phyloP scores from a whole-genome alignment of 495 filamentous ascomycete species.

The Copromyces sp. region DNA sequence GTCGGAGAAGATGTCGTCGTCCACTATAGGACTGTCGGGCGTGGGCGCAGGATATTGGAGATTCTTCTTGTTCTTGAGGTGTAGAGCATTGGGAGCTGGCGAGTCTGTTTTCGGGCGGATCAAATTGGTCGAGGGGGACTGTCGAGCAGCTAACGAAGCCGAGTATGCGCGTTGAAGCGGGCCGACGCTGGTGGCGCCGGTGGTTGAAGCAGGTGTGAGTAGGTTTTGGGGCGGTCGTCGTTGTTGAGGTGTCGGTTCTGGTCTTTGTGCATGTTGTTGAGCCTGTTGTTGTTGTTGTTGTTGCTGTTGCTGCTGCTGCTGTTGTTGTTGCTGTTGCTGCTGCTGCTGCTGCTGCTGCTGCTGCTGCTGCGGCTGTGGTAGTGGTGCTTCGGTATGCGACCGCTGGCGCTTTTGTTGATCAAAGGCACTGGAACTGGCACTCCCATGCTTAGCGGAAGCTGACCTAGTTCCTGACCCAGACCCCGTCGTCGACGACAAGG shows the following conservation, averaged over 20 bases:
- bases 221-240: slow-evolving; percentile 22
- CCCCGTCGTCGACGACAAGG: background rate
- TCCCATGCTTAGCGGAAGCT: background rate
- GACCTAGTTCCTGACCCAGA: background rate
- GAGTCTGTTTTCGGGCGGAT: background rate
- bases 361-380: background rate
- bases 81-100: background rate
- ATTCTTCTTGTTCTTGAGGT: background rate
- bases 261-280: background rate
- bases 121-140: background rate
- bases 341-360: background rate
- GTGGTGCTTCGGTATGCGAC: background rate
- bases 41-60: background rate
- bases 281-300: background rate
- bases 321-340: background rate
- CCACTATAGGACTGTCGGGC: slow-evolving; percentile 1
- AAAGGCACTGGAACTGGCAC: background rate
- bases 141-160: slow-evolving; percentile 13
- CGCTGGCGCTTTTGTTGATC: background rate
- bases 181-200: slow-evolving; percentile 14
- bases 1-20: slow-evolving; percentile 32
- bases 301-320: no score
- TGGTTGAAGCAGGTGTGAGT: slow-evolving; percentile 26
- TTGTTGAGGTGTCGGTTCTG: background rate
- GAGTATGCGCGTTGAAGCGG: slow-evolving; percentile 27